Percentiles rank a stretch among this genome's conserved stretches.
Evolutionary conservation across 352 stramenopile species (phyloP).

Genomic region (Phytopythium delawarense): DNA sequence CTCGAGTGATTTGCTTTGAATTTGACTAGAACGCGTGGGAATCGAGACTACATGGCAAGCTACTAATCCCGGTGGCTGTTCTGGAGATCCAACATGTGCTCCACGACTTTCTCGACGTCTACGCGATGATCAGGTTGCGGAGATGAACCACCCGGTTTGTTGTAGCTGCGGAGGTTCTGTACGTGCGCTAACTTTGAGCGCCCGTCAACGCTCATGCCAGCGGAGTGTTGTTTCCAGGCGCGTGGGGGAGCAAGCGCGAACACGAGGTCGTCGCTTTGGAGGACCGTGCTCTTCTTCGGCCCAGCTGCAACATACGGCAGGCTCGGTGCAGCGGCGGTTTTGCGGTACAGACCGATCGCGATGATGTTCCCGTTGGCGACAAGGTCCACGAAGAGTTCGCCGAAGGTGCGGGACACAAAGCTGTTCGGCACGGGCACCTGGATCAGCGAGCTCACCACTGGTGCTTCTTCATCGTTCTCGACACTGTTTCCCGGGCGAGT

Average conservation of each 20-base stretch:
- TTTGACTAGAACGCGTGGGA: too few species aligned
- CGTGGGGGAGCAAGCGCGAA: slow-evolving; percentile 55
- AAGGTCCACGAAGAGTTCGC: slow-evolving; percentile 49
- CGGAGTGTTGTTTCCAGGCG: slow-evolving; percentile 7
- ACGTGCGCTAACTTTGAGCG: neutral
- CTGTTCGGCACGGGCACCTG: slow-evolving; percentile 43
- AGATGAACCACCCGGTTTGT: neutral
- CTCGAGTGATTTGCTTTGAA: too few species aligned
- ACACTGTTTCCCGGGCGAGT: neutral
- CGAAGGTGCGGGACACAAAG: slow-evolving; percentile 44
- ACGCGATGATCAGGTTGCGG: neutral
- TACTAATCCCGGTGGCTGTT: neutral
- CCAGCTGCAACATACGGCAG: slow-evolving; percentile 57
- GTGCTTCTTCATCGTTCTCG: neutral
- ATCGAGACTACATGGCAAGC: too few species aligned
- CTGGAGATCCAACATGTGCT: neutral
- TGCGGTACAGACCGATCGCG: slow-evolving; percentile 49
- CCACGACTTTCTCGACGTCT: neutral
- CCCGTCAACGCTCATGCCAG: neutral
- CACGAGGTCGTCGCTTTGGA: slow-evolving; percentile 47
- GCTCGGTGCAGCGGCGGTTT: slow-evolving; percentile 24
- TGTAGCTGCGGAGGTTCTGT: neutral
- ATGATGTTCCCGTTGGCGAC: slow-evolving; percentile 38
- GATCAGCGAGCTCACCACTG: slow-evolving; percentile 39
- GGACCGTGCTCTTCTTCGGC: slow-evolving; percentile 34